Base-by-base conservation (phyloP, 352 stramenopile species). In the Phytopythium aichiense region DNA sequence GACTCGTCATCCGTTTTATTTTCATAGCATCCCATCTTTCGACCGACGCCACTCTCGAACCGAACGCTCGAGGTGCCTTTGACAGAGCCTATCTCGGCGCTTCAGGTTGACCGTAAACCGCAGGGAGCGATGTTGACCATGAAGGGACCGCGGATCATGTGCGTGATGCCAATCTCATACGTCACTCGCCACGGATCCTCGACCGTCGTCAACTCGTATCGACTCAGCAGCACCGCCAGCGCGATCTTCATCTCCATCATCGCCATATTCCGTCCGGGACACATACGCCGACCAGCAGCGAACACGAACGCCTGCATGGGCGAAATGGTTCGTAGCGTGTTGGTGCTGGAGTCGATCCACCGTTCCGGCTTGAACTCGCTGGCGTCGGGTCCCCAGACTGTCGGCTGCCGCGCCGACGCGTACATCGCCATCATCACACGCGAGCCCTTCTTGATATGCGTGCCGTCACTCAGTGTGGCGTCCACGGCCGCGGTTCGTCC, bases 291-390 rank as follows among this genome's bases (percentile, higher is more conserved):
- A 4, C 78, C 80, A n/a, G 65, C 76, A 18, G 73, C 46, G 59
- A 89, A 89, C 7, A 64, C 50, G 50, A 40, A 56, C 37, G 28
- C 25, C 25, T 60, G 37, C 38, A 45, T 45, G 0, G 76, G 68
- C 20, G 68, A 77, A 25, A 79, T 65, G 20, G 65, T 67, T 4
- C 64, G 58, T 9, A 76, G 49, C 40, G 72, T 77, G 23, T 55
- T 61, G 4, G 67, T 79, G 1, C 56, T 51, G 0, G 59, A 37
- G 22, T 81, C 71, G 40, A 88, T 68, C 67, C 72, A 87, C 2
- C 79, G 63, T 58, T 88, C 74, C 0, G 84, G 84, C 51, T 81
- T 85, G 59, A 87, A 90, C 54, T 89, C 79, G 1, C 58, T 50
- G 0, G 7, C 73, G 56, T 89, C 77, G 0, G 70, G 57, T 7